Evolutionary conservation across 1,284 basidiomycete genomes (phyloP).

Genomic region (Moesziomyces aphidis): DNA sequence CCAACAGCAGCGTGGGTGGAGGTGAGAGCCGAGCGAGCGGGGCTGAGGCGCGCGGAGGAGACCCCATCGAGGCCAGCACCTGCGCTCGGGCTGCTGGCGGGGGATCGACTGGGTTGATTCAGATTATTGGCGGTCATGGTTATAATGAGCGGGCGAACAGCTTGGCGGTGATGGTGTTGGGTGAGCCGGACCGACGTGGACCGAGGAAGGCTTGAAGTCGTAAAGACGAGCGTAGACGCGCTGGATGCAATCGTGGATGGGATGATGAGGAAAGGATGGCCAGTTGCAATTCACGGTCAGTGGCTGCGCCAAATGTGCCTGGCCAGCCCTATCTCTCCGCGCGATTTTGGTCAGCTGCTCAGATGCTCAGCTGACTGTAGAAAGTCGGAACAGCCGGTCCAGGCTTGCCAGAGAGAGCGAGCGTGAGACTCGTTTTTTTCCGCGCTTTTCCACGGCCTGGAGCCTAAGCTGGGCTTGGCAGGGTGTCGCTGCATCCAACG

Average conservation of each 20-base stretch:
- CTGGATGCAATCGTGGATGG: neutral
- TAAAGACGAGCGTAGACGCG: neutral
- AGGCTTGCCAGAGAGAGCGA: too few relatives aligned
- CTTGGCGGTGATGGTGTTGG: conserved; percentile 26
- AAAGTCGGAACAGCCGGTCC: too few relatives aligned
- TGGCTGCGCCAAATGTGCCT: neutral
- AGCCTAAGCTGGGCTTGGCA: too few relatives aligned
- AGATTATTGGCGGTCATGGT: conserved; percentile 48
- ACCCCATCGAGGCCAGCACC: conserved; percentile 51
- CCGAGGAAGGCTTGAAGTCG: neutral
- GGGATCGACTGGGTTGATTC: conserved; percentile 50
- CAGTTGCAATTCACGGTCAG: too few relatives aligned
- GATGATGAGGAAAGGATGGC: too few relatives aligned
- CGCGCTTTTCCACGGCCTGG: too few relatives aligned
- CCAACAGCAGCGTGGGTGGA: conserved; percentile 26
- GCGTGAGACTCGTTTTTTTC: too few relatives aligned
- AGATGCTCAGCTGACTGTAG: too few relatives aligned
- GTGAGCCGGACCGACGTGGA: neutral
- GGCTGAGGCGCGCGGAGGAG: conserved; percentile 31
- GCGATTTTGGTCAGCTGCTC: neutral
- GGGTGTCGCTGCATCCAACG: too few relatives aligned
- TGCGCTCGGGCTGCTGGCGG: conserved; percentile 47
- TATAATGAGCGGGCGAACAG: conserved; percentile 40
- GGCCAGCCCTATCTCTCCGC: too few relatives aligned
- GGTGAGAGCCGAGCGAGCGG: neutral